phyloP scores from a whole-genome alignment of 305 asterid genomes.

The Ajuga reptans region DNA sequence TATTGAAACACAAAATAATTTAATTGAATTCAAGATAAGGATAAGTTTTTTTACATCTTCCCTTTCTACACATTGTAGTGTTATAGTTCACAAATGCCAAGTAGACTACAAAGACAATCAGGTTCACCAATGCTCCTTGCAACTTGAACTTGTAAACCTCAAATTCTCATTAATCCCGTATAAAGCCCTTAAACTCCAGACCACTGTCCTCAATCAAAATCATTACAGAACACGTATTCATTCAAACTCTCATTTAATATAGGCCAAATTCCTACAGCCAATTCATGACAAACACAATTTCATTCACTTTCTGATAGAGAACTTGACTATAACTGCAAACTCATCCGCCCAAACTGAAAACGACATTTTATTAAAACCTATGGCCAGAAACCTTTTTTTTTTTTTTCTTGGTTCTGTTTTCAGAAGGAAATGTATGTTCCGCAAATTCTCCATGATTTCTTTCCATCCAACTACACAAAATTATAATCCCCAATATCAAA shows the following conservation, averaged over 20 bases:
- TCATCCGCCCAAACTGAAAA: not conserved
- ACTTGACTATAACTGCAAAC: not conserved
- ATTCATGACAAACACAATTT: not conserved
- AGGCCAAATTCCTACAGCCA: not conserved
- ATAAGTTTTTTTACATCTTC: not conserved
- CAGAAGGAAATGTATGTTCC: not conserved
- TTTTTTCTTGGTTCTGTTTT: not conserved
- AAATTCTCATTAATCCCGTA: not conserved
- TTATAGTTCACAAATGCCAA: not conserved
- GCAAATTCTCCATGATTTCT: not conserved
- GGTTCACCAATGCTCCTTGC: no score
- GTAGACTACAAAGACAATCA: not conserved
- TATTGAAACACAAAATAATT: not conserved
- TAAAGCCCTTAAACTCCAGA: not conserved
- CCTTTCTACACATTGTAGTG: not conserved
- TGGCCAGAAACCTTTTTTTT: not conserved
- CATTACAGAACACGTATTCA: not conserved
- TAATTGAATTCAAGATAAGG: not conserved
- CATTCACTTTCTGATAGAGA: not conserved
- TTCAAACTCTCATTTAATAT: not conserved
- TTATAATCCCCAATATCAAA: not conserved
- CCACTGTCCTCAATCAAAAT: no score
- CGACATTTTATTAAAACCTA: not conserved
- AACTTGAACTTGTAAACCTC: not conserved
- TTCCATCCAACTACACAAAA: not conserved